Evolutionary conservation across 495 filamentous ascomycete species (phyloP), one percentile per base, ranked within the genome.

Genomic region (Clavariopsis aquatica): DNA sequence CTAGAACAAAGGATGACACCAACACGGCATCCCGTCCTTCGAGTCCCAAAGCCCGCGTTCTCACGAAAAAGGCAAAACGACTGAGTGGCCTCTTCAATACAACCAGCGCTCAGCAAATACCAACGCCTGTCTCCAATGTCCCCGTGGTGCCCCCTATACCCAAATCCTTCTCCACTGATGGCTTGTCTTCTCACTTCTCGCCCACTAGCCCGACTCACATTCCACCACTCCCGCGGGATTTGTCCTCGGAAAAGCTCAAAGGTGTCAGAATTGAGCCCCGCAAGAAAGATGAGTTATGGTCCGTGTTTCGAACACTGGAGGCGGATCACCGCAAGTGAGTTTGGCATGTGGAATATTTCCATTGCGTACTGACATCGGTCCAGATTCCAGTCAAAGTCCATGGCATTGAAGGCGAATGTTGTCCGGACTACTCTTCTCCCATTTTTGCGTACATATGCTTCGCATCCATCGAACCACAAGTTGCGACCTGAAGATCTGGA

Each of bases 241-340:
- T 77, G 41, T 78, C 79, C 15, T 74, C 75, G 28, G 78, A 77
- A 20, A 73, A 72, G 53, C 57, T 79, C 29, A 69, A 73, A 52
- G 67, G 58, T 26, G 22, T 59, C 63, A 68, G 49, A 51, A 51
- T 64, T 46, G 81, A 85, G 29, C 57, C 72, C 38, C 71, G 83
- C 34, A 87, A 84, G 62, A 88, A 88, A 69, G 94, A 98, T 74
- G 91, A 93, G 61, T 80, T 98, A n/a, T 97, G 92, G 92, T 85
- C 81, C 15, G 81, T 87, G 28, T 98, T 96, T 67, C 86, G 89
- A 28, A 82, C 80, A 15, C 78, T 98, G 10, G 94, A 98, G 66
- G 82, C 82, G 26, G 95, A 97, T 66, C 94, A 84, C 72, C 82
- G 88, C 66, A 92, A 88, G 79, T 94, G 71, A 68, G 79, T 31